Conservation (phyloP, 1,284 basidiomycete species). For the Bondarzewia mesenterica region DNA sequence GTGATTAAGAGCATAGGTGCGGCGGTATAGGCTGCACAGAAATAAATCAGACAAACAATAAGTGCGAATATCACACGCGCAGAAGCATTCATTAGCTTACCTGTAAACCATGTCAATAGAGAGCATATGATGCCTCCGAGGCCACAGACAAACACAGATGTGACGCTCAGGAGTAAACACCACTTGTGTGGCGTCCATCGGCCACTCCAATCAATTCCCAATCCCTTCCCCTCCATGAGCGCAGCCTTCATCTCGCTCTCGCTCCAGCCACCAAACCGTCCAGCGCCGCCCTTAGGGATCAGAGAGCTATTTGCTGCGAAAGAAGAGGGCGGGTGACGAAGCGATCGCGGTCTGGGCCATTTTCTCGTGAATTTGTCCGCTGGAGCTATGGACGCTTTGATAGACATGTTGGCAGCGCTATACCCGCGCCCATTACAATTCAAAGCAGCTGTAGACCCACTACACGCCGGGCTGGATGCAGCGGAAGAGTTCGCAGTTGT, state of each 20-base stretch:
- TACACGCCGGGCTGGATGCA: no score
- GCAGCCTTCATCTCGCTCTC: conserved; percentile 17
- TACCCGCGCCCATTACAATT: no score
- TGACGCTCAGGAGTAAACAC: conserved; percentile 44
- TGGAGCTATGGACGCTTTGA: conserved; percentile 15
- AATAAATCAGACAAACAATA: conserved; percentile 1
- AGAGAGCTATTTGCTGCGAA: neutral
- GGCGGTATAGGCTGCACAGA: conserved; percentile 3
- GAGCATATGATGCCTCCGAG: conserved; percentile 35
- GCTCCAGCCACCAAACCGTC: conserved; percentile 9
- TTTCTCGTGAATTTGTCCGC: conserved; percentile 43
- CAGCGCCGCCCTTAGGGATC: neutral
- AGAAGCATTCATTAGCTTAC: conserved; percentile 25
- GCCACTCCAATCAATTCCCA: conserved; percentile 28
- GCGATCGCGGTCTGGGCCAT: conserved; percentile 38
- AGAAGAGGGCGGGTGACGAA: conserved; percentile 19
- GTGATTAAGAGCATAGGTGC: conserved; percentile 48
- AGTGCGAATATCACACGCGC: neutral
- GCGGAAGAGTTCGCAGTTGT: no score
- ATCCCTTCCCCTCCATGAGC: conserved; percentile 31
- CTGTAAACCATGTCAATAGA: conserved; percentile 50
- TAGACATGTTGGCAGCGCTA: no score
- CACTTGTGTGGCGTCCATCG: conserved; percentile 52
- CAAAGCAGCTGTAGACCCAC: no score
- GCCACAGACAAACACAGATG: conserved; percentile 43